phyloP scores from a whole-genome alignment of 2,329 filamentous ascomycete genomes.

The Davidsoniella australis region DNA sequence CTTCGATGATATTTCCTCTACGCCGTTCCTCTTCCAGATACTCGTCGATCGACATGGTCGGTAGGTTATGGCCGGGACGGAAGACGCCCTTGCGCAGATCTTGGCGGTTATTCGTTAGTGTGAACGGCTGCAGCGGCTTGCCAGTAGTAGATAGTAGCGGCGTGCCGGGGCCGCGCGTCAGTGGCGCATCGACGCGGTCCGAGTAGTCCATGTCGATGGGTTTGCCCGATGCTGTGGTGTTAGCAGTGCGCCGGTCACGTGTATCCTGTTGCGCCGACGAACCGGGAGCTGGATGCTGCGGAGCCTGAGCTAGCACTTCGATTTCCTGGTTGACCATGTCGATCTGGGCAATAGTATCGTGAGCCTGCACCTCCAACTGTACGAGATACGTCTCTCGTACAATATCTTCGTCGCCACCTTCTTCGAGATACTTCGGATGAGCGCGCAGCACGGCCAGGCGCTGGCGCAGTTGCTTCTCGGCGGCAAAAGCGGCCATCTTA shows the following conservation, averaged over 20 bases:
- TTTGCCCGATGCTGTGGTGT: slow-evolving; percentile 13
- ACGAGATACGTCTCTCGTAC: slow-evolving; percentile 64
- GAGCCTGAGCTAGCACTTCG: slow-evolving; percentile 63
- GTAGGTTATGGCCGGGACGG: slow-evolving; percentile 75
- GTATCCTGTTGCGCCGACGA: slow-evolving; percentile 19
- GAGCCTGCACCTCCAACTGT: slow-evolving; percentile 53
- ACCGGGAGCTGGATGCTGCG: slow-evolving; percentile 28
- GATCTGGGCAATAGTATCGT: slow-evolving; percentile 72
- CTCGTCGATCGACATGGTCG: slow-evolving; percentile 96
- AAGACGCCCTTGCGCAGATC: slow-evolving; percentile 71
- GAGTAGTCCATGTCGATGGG: slow-evolving; percentile 37
- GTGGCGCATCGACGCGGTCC: slow-evolving; percentile 54
- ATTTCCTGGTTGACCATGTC: slow-evolving; percentile 74
- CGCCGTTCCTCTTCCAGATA: slow-evolving; percentile 82
- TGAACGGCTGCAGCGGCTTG: slow-evolving; percentile 82
- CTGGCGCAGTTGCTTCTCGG: slow-evolving; percentile 70
- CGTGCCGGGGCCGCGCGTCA: slow-evolving; percentile 39
- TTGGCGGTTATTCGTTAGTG: slow-evolving; percentile 59
- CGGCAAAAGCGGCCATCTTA: slow-evolving; percentile 72
- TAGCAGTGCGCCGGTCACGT: slow-evolving; percentile 17
- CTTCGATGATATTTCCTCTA: slow-evolving; percentile 78
- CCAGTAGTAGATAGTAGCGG: slow-evolving; percentile 64
- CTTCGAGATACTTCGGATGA: slow-evolving; percentile 35
- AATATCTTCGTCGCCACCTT: slow-evolving; percentile 59
- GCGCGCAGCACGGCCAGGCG: slow-evolving; percentile 47